A percentile compares a stretch with the other conserved stretches of the same genome.
Conservation (phyloP, 2,329 filamentous ascomycete genomes). For the Aspergillus oerlinghausenensis region DNA sequence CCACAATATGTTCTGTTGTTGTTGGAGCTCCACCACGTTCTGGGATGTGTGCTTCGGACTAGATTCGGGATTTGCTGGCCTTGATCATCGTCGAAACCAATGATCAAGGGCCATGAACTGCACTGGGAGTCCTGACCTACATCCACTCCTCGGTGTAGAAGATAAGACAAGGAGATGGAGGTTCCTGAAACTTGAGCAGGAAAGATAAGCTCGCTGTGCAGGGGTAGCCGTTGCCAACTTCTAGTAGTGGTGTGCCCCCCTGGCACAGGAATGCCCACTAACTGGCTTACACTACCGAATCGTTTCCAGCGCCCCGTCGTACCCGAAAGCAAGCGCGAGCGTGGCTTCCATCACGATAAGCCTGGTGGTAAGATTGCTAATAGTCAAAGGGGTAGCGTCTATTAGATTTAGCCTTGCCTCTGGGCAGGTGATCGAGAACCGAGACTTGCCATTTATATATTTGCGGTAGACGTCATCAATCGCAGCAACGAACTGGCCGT, state of each 20-base stretch:
- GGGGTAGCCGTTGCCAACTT: neutral
- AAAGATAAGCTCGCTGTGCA: neutral
- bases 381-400: neutral
- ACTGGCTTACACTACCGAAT: neutral
- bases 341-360: neutral
- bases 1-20: neutral
- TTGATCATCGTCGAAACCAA: neutral
- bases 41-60: neutral
- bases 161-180: no score
- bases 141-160: no score
- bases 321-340: neutral
- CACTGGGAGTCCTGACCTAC: no score
- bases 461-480: neutral
- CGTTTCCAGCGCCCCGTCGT: neutral
- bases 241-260: neutral
- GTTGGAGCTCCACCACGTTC: neutral
- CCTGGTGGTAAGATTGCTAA: neutral
- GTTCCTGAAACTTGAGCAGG: neutral
- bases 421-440: neutral
- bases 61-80: neutral
- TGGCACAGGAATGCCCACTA: neutral
- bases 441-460: neutral
- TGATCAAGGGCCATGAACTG: neutral
- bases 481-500: neutral
- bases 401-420: neutral